These are phyloP conservation scores for Colletotrichum gigasporum DNA, from an alignment of 2,329 filamentous ascomycete genomes.

Conservation along the genomic window DNA sequence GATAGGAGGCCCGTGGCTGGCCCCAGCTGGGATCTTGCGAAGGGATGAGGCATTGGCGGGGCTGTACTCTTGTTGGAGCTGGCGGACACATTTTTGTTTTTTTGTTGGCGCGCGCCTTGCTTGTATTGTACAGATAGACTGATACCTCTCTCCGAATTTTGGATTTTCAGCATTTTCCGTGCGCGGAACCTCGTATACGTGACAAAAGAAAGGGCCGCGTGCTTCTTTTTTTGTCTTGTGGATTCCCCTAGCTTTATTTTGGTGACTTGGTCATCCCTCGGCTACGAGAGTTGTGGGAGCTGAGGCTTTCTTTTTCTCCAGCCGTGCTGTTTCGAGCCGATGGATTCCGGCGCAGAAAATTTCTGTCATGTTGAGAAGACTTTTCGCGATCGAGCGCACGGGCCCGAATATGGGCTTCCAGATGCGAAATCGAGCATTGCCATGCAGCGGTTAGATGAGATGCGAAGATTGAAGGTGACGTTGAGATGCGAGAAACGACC, in stretches of 20 bases:
- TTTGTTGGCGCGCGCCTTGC: background rate
- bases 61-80: background rate
- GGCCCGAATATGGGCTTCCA: background rate
- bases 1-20: background rate
- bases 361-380: background rate
- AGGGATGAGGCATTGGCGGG: constrained; percentile 12
- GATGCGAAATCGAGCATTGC: background rate
- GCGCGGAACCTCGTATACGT: background rate
- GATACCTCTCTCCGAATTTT: constrained; percentile 23
- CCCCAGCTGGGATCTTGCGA: constrained; percentile 20
- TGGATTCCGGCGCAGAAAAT: background rate
- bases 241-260: background rate
- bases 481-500: background rate
- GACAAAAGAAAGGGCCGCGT: background rate
- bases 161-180: background rate
- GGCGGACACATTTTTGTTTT: too few relatives aligned
- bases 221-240: constrained; percentile 12
- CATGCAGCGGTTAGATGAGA: constrained; percentile 2
- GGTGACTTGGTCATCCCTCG: constrained; percentile 3
- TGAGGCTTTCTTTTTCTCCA: constrained; percentile 19
- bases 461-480: background rate
- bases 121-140: constrained; percentile 15
- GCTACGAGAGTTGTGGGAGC: background rate
- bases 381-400: background rate
- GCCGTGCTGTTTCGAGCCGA: constrained; percentile 7